Evolutionary conservation across 1,139 yeast species (phyloP).

Genomic region (Hansenula anomala): DNA sequence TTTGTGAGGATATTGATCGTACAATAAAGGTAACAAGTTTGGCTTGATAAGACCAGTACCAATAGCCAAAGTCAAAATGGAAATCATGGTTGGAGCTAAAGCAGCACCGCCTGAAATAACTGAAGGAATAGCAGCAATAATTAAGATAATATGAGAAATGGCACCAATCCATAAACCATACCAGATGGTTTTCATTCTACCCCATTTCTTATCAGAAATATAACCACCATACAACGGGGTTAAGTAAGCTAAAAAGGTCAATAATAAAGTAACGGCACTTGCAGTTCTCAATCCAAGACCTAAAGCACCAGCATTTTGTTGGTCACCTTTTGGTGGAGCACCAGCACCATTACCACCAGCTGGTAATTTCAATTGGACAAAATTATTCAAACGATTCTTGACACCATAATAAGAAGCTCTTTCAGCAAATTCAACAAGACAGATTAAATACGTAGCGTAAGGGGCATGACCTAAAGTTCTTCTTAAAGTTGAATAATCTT

Average conservation of each 20-base stretch:
- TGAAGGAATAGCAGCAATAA: slow-evolving; percentile 63
- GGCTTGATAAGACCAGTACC: slow-evolving; percentile 81
- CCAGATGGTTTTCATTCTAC: slow-evolving; percentile 63
- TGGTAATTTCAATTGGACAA: slow-evolving; percentile 59
- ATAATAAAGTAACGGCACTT: slow-evolving; percentile 67
- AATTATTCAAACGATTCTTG: slow-evolving; percentile 71
- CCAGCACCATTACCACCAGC: slow-evolving; percentile 39
- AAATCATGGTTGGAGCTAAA: slow-evolving; percentile 45
- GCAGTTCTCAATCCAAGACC: slow-evolving; percentile 57
- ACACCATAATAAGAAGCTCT: slow-evolving; percentile 76
- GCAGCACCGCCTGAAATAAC: slow-evolving; percentile 40
- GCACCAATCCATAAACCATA: slow-evolving; percentile 53
- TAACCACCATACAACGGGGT: slow-evolving; percentile 75
- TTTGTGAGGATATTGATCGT: slow-evolving; percentile 60
- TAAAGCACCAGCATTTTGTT: slow-evolving; percentile 46
- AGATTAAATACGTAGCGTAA: slow-evolving; percentile 59
- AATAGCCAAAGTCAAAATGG: slow-evolving; percentile 63
- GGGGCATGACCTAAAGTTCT: slow-evolving; percentile 32
- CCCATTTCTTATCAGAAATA: slow-evolving; percentile 66
- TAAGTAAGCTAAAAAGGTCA: slow-evolving; percentile 77
- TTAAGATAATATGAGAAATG: slow-evolving; percentile 54
- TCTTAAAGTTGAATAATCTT: slow-evolving; percentile 1
- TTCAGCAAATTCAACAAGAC: slow-evolving; percentile 72
- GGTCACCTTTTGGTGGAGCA: slow-evolving; percentile 34
- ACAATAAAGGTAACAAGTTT: slow-evolving; percentile 69